Conservation (phyloP, 2,329 filamentous ascomycete species). For the Exserohilum turcica region DNA sequence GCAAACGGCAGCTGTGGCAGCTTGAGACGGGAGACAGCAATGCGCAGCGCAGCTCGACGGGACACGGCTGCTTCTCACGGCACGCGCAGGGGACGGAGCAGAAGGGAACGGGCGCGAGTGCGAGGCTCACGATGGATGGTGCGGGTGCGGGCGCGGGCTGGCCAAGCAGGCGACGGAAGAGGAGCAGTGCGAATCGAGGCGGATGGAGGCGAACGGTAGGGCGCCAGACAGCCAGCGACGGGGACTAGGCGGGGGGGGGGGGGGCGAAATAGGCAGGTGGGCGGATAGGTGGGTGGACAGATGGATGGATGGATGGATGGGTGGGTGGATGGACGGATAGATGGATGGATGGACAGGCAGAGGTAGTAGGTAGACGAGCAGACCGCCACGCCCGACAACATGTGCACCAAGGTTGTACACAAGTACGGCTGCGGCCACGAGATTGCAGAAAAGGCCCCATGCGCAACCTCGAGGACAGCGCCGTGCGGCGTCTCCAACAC, state of each 20-base stretch:
- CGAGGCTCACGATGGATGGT: constrained; percentile 2
- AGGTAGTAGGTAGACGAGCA: no score
- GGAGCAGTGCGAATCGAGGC: background rate
- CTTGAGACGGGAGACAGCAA: constrained; percentile 10
- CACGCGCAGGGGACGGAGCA: background rate
- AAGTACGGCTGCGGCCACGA: constrained; percentile 55
- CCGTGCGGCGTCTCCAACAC: constrained; percentile 50
- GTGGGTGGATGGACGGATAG: no score
- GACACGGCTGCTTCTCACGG: background rate
- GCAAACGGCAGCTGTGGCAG: constrained; percentile 11
- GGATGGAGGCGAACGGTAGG: background rate
- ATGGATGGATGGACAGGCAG: no score
- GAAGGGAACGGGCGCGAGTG: constrained; percentile 4
- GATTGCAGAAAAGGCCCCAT: constrained; percentile 51
- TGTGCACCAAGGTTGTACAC: constrained; percentile 57
- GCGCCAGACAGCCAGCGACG: no score
- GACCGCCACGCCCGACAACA: constrained; percentile 30
- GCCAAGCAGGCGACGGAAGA: constrained; percentile 16
- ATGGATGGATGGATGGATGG: no score
- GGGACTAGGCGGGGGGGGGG: no score
- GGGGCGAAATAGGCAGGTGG: no score
- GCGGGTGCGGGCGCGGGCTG: constrained; percentile 12
- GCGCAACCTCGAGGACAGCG: constrained; percentile 53
- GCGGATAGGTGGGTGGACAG: no score
- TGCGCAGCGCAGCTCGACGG: constrained; percentile 18